Conservation (phyloP, 202 grass and related monocot genomes). For the Tripidium arundinaceum region DNA sequence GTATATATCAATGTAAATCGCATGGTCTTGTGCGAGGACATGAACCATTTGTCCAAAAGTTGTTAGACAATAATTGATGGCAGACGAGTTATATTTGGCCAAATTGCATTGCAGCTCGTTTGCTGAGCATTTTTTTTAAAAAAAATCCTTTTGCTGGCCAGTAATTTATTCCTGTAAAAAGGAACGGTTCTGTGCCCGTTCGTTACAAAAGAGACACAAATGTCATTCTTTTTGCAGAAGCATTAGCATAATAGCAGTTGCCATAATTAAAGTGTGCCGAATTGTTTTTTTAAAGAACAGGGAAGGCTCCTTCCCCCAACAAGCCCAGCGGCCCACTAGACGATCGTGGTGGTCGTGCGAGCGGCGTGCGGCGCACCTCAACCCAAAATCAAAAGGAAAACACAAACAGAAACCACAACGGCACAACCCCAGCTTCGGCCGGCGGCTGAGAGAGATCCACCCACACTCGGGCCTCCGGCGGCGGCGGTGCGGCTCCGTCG, state of each 20-base stretch:
- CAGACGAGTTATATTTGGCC: neutral
- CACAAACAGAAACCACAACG: no score
- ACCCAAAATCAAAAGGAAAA: neutral
- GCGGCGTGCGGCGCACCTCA: no score
- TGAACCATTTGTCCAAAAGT: neutral
- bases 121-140: neutral
- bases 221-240: no score
- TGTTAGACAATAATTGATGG: neutral
- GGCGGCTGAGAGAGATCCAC: no score
- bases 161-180: neutral
- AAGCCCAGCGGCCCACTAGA: neutral
- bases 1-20: conserved; percentile 14
- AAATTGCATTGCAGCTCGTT: neutral
- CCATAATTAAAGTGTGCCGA: no score
- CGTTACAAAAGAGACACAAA: neutral
- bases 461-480: no score
- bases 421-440: no score
- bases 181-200: neutral
- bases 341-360: no score
- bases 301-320: no score
- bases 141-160: neutral
- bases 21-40: neutral
- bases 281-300: no score
- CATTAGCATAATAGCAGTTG: no score
- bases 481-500: no score